Conservation (phyloP, 805 yeast species). For the Wickerhamiella galacta region DNA sequence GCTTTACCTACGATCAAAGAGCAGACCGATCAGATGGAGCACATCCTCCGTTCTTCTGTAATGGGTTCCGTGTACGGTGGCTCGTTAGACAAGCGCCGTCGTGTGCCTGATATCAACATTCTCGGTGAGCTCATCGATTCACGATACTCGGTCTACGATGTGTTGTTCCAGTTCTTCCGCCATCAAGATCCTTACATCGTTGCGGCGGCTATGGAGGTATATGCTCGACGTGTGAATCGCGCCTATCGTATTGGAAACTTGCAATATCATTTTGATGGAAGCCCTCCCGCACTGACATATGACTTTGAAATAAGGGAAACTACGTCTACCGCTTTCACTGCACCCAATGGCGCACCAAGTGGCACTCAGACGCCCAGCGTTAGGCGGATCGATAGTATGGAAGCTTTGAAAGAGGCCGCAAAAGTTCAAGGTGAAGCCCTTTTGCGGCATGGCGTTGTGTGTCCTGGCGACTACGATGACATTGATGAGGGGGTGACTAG, state of each 20-base stretch:
- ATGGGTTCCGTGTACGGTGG: slow-evolving; percentile 83
- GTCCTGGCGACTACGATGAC: slow-evolving; percentile 55
- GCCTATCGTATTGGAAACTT: slow-evolving; percentile 81
- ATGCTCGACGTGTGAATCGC: slow-evolving; percentile 90
- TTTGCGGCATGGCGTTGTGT: slow-evolving; percentile 27
- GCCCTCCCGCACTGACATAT: slow-evolving; percentile 49
- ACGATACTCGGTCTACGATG: slow-evolving; percentile 90
- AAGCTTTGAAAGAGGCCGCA: background rate
- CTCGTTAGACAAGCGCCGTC: slow-evolving; percentile 38
- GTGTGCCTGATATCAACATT: slow-evolving; percentile 64
- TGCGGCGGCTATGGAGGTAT: slow-evolving; percentile 92
- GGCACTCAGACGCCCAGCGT: slow-evolving; percentile 10
- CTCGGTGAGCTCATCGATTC: slow-evolving; percentile 90
- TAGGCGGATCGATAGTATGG: slow-evolving; percentile 2
- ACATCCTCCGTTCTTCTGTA: slow-evolving; percentile 80
- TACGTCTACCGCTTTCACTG: slow-evolving; percentile 25
- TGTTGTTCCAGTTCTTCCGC: slow-evolving; percentile 75
- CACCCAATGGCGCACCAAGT: slow-evolving; percentile 5
- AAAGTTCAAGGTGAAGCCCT: slow-evolving; percentile 23
- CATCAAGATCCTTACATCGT: slow-evolving; percentile 76
- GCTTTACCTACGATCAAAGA: slow-evolving; percentile 92
- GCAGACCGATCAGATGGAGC: slow-evolving; percentile 94
- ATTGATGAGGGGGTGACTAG: slow-evolving; percentile 65
- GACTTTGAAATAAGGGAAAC: slow-evolving; percentile 30
- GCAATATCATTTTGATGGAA: slow-evolving; percentile 34